Conservation (phyloP, 1,284 basidiomycete species). For the Pseudozyma tsukubaensis region DNA sequence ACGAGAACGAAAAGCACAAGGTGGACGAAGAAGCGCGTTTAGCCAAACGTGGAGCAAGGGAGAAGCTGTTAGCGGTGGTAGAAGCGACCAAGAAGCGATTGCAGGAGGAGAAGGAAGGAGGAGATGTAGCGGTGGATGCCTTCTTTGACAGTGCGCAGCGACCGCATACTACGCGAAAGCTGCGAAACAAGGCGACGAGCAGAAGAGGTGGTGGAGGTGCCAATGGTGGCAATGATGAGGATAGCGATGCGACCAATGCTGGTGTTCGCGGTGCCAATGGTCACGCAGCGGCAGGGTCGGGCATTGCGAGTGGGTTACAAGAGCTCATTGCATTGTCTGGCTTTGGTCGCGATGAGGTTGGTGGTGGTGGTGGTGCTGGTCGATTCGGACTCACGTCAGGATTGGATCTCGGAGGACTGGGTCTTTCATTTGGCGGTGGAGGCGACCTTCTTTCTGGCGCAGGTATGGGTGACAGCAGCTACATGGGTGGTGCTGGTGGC, state of each 20-base stretch:
- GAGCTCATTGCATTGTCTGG: constrained; percentile 54
- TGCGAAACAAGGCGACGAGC: constrained; percentile 62
- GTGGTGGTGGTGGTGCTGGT: constrained; percentile 6
- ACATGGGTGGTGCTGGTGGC: constrained; percentile 49
- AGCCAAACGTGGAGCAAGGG: constrained; percentile 61
- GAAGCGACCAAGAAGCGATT: constrained; percentile 64
- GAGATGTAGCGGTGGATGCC: constrained; percentile 61
- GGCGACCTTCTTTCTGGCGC: constrained; percentile 47
- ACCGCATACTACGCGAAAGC: constrained; percentile 66
- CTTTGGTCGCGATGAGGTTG: constrained; percentile 45
- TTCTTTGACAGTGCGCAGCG: constrained; percentile 60
- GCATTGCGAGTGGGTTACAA: constrained; percentile 49
- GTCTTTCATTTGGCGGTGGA: constrained; percentile 45
- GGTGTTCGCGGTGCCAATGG: constrained; percentile 24
- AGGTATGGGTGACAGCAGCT: constrained; percentile 58
- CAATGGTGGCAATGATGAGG: constrained; percentile 25
- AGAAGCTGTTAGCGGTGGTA: constrained; percentile 63
- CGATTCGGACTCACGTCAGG: constrained; percentile 34
- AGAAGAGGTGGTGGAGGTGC: constrained; percentile 19
- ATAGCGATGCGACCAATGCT: constrained; percentile 32
- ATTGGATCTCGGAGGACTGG: constrained; percentile 41
- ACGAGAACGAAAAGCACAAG: constrained; percentile 58
- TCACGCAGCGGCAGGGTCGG: constrained; percentile 7
- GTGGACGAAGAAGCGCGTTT: constrained; percentile 64
- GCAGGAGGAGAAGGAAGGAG: constrained; percentile 65